Base-by-base conservation (phyloP, 2,329 filamentous ascomycete genomes). In the Bipolaris oryzae region DNA sequence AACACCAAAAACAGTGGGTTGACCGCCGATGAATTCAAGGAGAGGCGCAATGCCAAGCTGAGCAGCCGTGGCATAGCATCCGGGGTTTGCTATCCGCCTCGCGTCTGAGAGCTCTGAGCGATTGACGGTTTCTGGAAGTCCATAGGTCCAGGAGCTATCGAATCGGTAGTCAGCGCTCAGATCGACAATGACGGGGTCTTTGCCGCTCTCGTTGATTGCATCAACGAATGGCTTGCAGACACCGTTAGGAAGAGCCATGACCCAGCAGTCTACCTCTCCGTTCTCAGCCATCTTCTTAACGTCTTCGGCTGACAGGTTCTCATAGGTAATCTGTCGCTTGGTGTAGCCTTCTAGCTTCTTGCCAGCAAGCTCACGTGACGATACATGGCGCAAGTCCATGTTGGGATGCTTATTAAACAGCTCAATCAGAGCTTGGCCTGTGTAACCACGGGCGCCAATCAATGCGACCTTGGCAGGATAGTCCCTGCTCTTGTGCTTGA, bases 141-240 rank as follows among this genome's bases (percentile, higher is more conserved):
- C 92, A 72, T 97, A 98, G 0, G 90, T 91, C 93, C 92, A 96
- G 21, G 84, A 82, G 54, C 83, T 80, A 72, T 96, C 89, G 75
- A 97, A 98, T 48, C 94, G 88, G 78, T 96, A 96, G 79, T 99
- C 95, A 58, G 95, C 95, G n/a, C 92, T 96, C 34, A 99, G 85
- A 75, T 99, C 95, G 43, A 99, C 84, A 65, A 98, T 90, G 38
- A 98, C 81, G 67, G 90, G 92, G 60, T 85, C 84, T 48, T 80
- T 80, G 55, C 86, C 86, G 31, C 84, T 86, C 70, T 89, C 84
- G 67, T 93, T 86, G 50, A 98, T 86, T 7, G 94, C 94, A 62
- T 98, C 91, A 9, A 98, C 89, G 67, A 89, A 99, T 0, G 95
- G 93, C 79, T 92, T 90, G 85, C 92, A 97, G 47, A 96, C 92